Evolutionary conservation across 1,139 yeast species (phyloP).

Genomic region (Yamadazyma jaroonii): DNA sequence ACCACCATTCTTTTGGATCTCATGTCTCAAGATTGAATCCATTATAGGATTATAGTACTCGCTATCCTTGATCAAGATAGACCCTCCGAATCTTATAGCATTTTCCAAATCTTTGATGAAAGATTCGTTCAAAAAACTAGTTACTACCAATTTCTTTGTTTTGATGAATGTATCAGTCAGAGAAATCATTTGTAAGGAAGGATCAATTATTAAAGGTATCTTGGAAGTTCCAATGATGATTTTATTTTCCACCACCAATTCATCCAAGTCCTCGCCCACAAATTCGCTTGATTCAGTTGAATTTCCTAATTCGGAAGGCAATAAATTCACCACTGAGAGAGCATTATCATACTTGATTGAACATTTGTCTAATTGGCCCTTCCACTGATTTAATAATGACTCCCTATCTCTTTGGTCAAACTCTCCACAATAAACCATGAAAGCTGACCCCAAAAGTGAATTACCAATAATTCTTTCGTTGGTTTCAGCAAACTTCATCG

Average conservation of each 20-base stretch:
- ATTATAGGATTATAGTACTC: constrained; percentile 78
- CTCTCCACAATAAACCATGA: constrained; percentile 59
- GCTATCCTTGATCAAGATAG: constrained; percentile 70
- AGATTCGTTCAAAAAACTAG: constrained; percentile 74
- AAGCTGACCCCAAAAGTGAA: constrained; percentile 60
- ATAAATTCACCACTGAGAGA: constrained; percentile 10
- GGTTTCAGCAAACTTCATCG: constrained; percentile 47
- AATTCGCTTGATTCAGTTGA: background rate
- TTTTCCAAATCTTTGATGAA: constrained; percentile 73
- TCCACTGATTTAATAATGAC: constrained; percentile 40
- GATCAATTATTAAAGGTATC: constrained; percentile 69
- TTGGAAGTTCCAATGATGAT: constrained; percentile 43
- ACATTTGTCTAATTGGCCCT: constrained; percentile 28
- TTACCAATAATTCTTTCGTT: constrained; percentile 60
- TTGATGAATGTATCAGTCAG: constrained; percentile 32
- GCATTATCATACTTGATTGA: constrained; percentile 44
- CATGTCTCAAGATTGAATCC: constrained; percentile 58
- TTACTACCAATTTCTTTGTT: constrained; percentile 43
- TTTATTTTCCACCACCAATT: constrained; percentile 62
- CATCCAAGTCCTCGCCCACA: constrained; percentile 57
- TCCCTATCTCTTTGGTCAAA: constrained; percentile 54
- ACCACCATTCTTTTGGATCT: constrained; percentile 67
- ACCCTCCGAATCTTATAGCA: constrained; percentile 80
- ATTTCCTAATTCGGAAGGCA: constrained; percentile 6
- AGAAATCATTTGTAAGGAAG: constrained; percentile 49